Base-by-base conservation (phyloP, 2,329 filamentous ascomycete species). In the Emergomyces africanus region DNA sequence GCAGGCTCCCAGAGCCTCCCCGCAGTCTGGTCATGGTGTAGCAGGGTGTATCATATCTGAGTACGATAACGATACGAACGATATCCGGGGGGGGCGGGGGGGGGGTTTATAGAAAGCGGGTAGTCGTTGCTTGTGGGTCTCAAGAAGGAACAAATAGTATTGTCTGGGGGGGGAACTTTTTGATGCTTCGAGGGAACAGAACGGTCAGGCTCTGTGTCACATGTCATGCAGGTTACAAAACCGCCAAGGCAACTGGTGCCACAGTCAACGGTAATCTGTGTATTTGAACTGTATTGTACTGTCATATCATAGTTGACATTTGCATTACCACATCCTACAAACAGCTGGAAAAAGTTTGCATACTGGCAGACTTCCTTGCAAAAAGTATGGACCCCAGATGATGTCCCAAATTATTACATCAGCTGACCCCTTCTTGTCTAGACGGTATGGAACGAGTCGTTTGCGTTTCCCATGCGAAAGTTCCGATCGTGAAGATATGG, bases 401-500 rank as follows among this genome's bases (percentile, higher is more conserved):
- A 46, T 20, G 20, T 28, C 28, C 9, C 5, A 9, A 28, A n/a
- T 18, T 23, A 20, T 57, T 30, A 51, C 20, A 18, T 51, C 60
- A 59, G 49, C 64, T 57, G 57, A 58, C 44, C 54, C 54, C n/a
- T 42, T 54, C 49, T 51, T 42, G 20, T 53, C 56, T 67, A 96
- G 92, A 90, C 77, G 92, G 92, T 44, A 99, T 99, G 94, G 83
- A 97, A 72, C 89, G 89, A 68, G 90, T 99, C 1, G 88, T 96
- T 28, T 99, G 94, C 71, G 90, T 97, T 57, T 90, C 90, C 33
- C 89, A 88, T 48, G 94, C 94, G 61, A 97, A 96, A 74, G 94
- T 99, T 15, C 92, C 94, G 3, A 99, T 99, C 68, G 94, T 99
- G 66, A 97, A 97, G 77, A 89, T 96, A 59, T 99, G 94, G 91